Evolutionary conservation across 2,329 filamentous ascomycete genomes (phyloP), one percentile per base, ranked within the genome.

Genomic region (Fusarium miscanthi): DNA sequence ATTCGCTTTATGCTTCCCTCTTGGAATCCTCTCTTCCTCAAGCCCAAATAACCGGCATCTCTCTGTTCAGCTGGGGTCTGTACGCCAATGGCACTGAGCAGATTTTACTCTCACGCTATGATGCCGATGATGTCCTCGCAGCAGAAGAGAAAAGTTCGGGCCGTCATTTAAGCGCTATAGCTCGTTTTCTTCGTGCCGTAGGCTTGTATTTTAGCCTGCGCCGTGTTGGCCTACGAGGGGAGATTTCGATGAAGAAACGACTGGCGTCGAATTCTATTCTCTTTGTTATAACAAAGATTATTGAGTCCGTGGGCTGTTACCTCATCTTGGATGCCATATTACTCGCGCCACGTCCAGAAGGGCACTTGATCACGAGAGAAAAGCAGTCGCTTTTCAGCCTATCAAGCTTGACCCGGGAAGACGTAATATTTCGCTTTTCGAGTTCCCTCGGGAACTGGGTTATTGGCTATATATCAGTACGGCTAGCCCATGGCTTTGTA

Each of bases 41-140:
- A 2, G 41, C 61, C 1, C 61, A 66, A 0, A 42, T 42, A n/a
- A 33, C 17, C 1, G 43, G 56, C 3, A 23, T 59, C 0, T 66
- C 51, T 9, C 12, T 66, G 3, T 27, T 59, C 17, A 33, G 35
- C 19, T 66, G 64, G 64, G 64, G 64, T 0, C 38, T 66, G 4
- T 66, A 25, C 21, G 11, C 27, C 3, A 66, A 46, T 17, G 31
- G 23, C 9, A 19, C 33, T 1, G 63, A 66, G 5, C 52, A 66
- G 4, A 19, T 66, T 10, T 45, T 66, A 0, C n/a, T 66, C 7
- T 66, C 63, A 1, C 30, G 30, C 13, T 41, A 52, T 2, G 0
- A 42, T 11, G 21, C 19, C 1, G 27, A 17, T 1, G 63, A 66
- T 10, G 5, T 66, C 0, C 17, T 10, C 5, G 7, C 23, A 6